These are phyloP conservation scores for Blastocystis hominis DNA, from an alignment of 352 stramenopile species.

Conservation along the genomic window DNA sequence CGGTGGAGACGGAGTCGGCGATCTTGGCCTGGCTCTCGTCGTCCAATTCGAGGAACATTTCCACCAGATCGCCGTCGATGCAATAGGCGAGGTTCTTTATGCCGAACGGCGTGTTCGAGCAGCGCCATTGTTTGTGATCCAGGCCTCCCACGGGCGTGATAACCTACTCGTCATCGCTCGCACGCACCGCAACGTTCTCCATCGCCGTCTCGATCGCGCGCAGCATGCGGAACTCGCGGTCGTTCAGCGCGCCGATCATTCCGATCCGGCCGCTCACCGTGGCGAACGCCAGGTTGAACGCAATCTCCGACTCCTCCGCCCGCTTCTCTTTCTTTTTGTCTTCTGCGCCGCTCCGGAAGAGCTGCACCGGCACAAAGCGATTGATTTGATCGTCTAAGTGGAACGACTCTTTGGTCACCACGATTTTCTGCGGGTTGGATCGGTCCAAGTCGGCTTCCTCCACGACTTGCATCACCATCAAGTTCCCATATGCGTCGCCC, in stretches of 20 bases:
- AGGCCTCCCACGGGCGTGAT: slow-evolving; percentile 29
- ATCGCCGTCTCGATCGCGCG: neutral
- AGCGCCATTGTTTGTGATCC: neutral
- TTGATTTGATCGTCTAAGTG: slow-evolving; percentile 46
- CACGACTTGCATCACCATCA: neutral
- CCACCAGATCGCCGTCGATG: slow-evolving; percentile 32
- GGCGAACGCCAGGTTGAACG: slow-evolving; percentile 15
- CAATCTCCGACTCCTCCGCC: neutral
- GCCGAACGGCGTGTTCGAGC: neutral
- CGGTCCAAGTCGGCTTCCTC: slow-evolving; percentile 3
- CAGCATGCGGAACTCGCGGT: neutral
- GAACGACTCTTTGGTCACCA: neutral
- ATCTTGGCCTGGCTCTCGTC: neutral
- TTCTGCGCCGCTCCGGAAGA: neutral
- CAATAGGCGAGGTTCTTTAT: neutral
- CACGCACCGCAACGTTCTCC: neutral
- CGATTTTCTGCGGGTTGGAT: slow-evolving; percentile 11
- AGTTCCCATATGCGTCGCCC: slow-evolving; percentile 25
- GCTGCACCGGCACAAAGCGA: neutral
- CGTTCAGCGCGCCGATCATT: neutral
- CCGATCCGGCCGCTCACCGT: slow-evolving; percentile 38
- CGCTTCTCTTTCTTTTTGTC: neutral
- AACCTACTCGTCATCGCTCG: neutral
- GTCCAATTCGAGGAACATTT: slow-evolving; percentile 33
- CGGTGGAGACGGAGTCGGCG: neutral